These are phyloP conservation scores for Brassica rapa DNA, from an alignment of 345 rosid species.

Conservation along the genomic window DNA sequence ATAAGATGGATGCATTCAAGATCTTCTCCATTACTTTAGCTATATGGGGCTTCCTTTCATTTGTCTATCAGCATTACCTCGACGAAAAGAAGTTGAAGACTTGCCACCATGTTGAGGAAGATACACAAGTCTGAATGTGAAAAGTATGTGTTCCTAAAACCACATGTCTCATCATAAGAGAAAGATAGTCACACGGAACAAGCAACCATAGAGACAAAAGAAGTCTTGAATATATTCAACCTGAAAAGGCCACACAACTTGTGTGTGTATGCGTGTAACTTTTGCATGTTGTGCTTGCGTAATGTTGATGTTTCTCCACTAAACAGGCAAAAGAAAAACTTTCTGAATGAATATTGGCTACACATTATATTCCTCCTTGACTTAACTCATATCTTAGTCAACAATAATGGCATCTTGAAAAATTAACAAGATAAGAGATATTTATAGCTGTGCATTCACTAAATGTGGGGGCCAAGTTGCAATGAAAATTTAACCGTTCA, in stretches of 20 bases:
- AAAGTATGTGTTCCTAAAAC: constrained; percentile 2
- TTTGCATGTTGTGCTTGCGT: background rate
- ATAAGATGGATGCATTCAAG: constrained; percentile 61
- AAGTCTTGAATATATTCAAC: background rate
- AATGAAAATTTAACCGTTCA: constrained; percentile 10
- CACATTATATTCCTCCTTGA: background rate
- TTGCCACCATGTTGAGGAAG: constrained; percentile 19
- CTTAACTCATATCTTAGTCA: constrained; percentile 12
- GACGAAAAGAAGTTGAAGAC: constrained; percentile 39
- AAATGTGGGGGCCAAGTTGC: constrained; percentile 16
- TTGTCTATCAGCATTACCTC: constrained; percentile 61
- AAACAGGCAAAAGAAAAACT: background rate
- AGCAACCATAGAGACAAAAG: background rate
- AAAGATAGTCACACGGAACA: constrained; percentile 25
- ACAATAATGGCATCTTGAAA: constrained; percentile 15
- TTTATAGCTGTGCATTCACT: constrained; percentile 15
- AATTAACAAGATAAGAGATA: background rate
- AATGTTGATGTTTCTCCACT: constrained; percentile 15
- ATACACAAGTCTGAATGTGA: background rate
- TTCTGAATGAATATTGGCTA: background rate
- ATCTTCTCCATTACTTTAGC: constrained; percentile 57
- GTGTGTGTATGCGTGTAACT: constrained; percentile 18
- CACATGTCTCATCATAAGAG: constrained; percentile 26
- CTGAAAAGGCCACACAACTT: constrained; percentile 3
- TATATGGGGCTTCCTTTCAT: constrained; percentile 59